These are phyloP conservation scores for Pseudocercospora fuligena DNA, from an alignment of 2,329 filamentous ascomycete genomes.

Conservation along the genomic window DNA sequence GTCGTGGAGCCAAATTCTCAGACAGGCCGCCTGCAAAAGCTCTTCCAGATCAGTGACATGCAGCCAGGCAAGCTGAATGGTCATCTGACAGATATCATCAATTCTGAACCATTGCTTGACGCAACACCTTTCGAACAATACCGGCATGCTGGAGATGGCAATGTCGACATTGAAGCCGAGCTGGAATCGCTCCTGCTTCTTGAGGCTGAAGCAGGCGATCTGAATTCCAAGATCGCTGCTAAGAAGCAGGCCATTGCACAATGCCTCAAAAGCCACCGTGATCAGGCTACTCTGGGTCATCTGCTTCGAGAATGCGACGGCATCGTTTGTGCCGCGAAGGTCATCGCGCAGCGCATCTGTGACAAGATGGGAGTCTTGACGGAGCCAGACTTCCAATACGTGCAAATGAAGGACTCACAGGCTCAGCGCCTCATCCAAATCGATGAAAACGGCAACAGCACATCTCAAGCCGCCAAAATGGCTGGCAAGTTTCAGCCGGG, in stretches of 20 bases:
- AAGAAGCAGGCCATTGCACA: slow-evolving; percentile 44
- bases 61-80: slow-evolving; percentile 11
- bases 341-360: slow-evolving; percentile 40
- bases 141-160: slow-evolving; percentile 22
- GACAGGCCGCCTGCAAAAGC: slow-evolving; percentile 15
- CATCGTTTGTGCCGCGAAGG: slow-evolving; percentile 49
- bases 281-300: slow-evolving; percentile 44
- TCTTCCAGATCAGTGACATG: slow-evolving; percentile 22
- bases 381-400: slow-evolving; percentile 29
- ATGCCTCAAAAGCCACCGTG: slow-evolving; percentile 45
- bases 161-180: slow-evolving; percentile 43
- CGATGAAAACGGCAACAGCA: slow-evolving; percentile 19
- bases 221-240: slow-evolving; percentile 34
- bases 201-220: slow-evolving; percentile 34
- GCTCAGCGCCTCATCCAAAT: slow-evolving; percentile 31
- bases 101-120: slow-evolving; percentile 17
- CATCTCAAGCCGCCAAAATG: slow-evolving; percentile 6
- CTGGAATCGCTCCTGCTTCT: slow-evolving; percentile 46
- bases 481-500: slow-evolving; percentile 12
- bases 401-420: slow-evolving; percentile 25
- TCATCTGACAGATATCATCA: slow-evolving; percentile 13
- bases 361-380: slow-evolving; percentile 38
- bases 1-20: slow-evolving; percentile 18
- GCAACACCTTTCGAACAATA: slow-evolving; percentile 19
- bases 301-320: slow-evolving; percentile 50